Evolutionary conservation across 2,329 filamentous ascomycete species (phyloP).

Genomic region (Calonectria henricotiae): DNA sequence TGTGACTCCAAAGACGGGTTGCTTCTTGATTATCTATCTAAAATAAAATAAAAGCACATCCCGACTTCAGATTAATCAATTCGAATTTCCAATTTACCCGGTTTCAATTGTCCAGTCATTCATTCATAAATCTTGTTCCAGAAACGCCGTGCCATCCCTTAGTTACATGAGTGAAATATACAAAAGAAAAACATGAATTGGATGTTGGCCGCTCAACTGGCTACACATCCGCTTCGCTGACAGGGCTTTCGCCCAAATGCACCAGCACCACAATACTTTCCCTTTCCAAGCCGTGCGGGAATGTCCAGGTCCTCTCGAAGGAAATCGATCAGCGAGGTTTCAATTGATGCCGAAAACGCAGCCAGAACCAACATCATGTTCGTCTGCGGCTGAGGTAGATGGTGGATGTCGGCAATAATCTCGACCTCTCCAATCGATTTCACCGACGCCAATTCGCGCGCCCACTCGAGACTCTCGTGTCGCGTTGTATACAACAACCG

Average conservation of each 20-base stretch:
- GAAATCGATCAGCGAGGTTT: slow-evolving; percentile 71
- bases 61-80: not conserved
- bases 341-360: slow-evolving; percentile 74
- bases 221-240: slow-evolving; percentile 47
- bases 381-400: slow-evolving; percentile 69
- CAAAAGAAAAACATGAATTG: slow-evolving; percentile 19
- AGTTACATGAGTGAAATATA: not conserved
- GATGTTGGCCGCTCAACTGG: slow-evolving; percentile 34
- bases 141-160: slow-evolving; percentile 25
- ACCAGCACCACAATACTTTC: slow-evolving; percentile 47
- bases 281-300: slow-evolving; percentile 47
- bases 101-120: slow-evolving; percentile 25
- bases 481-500: slow-evolving; percentile 62
- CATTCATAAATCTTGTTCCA: slow-evolving; percentile 34
- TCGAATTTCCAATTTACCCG: not conserved
- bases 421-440: slow-evolving; percentile 67
- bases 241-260: slow-evolving; percentile 49
- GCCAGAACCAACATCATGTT: slow-evolving; percentile 73
- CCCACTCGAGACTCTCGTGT: slow-evolving; percentile 72
- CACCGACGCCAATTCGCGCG: slow-evolving; percentile 69
- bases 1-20: slow-evolving; percentile 1
- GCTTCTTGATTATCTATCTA: slow-evolving; percentile 1
- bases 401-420: slow-evolving; percentile 69
- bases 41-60: not conserved
- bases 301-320: slow-evolving; percentile 57